Conservation (phyloP, 2,329 filamentous ascomycete species). For the Calonectria leucothoes region DNA sequence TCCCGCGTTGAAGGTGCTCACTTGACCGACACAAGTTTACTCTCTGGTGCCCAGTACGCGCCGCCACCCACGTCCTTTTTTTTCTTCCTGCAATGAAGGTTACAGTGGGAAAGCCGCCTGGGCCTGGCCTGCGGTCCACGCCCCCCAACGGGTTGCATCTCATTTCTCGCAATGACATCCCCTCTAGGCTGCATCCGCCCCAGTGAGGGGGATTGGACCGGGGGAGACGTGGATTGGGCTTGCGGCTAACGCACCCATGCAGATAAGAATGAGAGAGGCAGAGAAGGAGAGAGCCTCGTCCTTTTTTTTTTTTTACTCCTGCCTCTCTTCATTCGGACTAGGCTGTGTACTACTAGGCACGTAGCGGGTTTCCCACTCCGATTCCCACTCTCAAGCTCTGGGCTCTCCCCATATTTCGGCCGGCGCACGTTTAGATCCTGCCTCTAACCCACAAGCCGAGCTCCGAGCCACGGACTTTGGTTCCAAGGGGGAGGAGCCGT, state of each 20-base stretch:
- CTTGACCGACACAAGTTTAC: not conserved
- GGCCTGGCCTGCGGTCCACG: not conserved
- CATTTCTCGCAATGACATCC: conserved; percentile 1
- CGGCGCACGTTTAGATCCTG: not conserved
- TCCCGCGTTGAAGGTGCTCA: not conserved
- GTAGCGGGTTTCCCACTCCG: too few species aligned
- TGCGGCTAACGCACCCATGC: not conserved
- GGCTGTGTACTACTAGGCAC: too few species aligned
- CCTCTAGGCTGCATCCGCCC: not conserved
- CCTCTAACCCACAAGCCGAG: not conserved
- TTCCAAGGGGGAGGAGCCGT: not conserved
- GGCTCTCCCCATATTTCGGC: not conserved
- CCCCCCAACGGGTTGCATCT: not conserved
- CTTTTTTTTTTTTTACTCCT: not conserved
- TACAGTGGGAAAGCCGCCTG: not conserved
- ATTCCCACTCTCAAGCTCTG: not conserved
- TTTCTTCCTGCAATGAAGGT: not conserved
- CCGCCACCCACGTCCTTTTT: not conserved
- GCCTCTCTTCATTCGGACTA: not conserved
- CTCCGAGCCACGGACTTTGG: not conserved
- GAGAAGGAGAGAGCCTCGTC: not conserved
- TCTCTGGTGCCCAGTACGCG: not conserved
- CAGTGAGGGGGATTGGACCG: not conserved
- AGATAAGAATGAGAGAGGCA: too few species aligned
- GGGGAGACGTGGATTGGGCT: not conserved